Conservation (phyloP, 306 rosid species). For the Bauhinia variegata region DNA sequence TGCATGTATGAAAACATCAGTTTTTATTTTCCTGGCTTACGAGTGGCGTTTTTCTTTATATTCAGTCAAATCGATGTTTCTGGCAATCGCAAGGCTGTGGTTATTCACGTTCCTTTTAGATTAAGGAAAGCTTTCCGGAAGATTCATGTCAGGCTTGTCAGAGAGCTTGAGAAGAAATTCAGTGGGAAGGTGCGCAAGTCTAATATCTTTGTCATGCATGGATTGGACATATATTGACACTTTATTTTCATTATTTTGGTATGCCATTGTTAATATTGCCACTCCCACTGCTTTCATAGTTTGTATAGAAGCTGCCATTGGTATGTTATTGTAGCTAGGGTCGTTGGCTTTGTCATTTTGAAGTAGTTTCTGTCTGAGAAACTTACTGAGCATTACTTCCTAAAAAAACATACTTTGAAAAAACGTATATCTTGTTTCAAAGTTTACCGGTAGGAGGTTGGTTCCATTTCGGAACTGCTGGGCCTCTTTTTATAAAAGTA, state of each 20-base stretch:
- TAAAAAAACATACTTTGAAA: no score
- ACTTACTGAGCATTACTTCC: no score
- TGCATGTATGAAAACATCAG: not conserved
- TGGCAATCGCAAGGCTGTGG: constrained; percentile 82
- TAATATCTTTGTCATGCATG: not conserved
- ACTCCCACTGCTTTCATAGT: not conserved
- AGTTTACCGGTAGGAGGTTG: no score
- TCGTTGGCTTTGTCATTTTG: no score
- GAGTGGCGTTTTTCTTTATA: not conserved
- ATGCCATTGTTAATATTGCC: not conserved
- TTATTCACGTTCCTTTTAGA: constrained; percentile 74
- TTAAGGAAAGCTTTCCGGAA: constrained; percentile 80
- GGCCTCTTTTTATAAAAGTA: no score
- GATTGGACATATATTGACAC: not conserved
- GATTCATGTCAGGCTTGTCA: constrained; percentile 76
- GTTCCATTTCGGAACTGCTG: no score
- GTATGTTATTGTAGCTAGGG: no score
- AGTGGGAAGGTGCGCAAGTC: constrained; percentile 72
- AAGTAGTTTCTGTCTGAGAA: no score
- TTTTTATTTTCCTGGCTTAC: not conserved
- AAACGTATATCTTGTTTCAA: no score
- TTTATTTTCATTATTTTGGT: not conserved
- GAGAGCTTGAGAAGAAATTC: constrained; percentile 93
- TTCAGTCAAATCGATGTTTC: constrained; percentile 75
- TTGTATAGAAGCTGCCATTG: not conserved